Evolutionary conservation across 306 rosid species (phyloP).

Genomic region (Benincasa hispida): DNA sequence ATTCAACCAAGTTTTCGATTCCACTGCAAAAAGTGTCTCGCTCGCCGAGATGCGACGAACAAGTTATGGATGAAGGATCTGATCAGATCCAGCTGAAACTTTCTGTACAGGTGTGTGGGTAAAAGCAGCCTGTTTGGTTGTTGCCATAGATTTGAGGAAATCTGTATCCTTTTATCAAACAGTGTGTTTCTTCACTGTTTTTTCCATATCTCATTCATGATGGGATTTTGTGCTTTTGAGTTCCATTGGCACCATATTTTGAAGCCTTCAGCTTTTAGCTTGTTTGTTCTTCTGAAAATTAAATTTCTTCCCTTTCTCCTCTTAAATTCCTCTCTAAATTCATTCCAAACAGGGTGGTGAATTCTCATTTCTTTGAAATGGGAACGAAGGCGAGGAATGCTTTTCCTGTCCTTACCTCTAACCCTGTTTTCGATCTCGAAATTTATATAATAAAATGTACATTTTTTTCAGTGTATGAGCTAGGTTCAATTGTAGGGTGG

Average conservation of each 20-base stretch:
- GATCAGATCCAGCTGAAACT: conserved; percentile 2
- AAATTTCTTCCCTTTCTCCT: not conserved
- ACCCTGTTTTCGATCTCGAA: not conserved
- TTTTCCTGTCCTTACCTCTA: not conserved
- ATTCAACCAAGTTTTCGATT: not conserved
- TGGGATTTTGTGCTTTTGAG: conserved; percentile 7
- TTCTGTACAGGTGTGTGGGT: conserved; percentile 12
- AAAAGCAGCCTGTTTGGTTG: conserved; percentile 5
- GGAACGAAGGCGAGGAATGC: not conserved
- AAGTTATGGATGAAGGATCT: not conserved
- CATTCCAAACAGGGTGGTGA: not conserved
- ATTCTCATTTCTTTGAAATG: not conserved
- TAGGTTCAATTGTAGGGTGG: too few species aligned
- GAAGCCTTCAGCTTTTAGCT: conserved; percentile 3
- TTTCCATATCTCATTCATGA: conserved; percentile 2
- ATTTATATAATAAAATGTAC: not conserved
- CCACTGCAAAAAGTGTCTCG: not conserved
- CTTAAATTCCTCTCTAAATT: not conserved
- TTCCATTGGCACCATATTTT: not conserved
- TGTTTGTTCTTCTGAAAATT: not conserved
- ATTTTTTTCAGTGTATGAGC: not conserved
- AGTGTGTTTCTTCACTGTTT: conserved; percentile 13
- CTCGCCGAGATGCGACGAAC: not conserved
- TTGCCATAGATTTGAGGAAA: not conserved
- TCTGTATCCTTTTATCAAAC: conserved; percentile 7